These are phyloP conservation scores for Smittium culicis DNA, from an alignment of 371 early-diverging fungal genomes.

Conservation along the genomic window DNA sequence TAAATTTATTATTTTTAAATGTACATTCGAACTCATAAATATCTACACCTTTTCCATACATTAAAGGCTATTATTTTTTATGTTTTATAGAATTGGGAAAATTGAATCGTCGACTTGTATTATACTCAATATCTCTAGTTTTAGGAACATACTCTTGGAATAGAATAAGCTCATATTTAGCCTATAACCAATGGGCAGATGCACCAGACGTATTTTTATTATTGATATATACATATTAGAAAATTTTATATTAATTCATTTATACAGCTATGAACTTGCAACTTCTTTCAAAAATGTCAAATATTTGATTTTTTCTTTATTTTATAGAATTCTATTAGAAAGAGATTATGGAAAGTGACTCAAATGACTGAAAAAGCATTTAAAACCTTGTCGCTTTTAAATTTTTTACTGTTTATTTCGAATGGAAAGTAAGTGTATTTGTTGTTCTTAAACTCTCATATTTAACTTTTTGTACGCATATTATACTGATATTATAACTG, in stretches of 20 bases:
- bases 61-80: too few relatives aligned
- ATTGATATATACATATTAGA: too few relatives aligned
- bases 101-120: not conserved
- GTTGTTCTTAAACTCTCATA: too few relatives aligned
- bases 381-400: slow-evolving; percentile 48
- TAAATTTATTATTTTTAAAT: not conserved
- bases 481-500: too few relatives aligned
- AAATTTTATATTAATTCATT: not conserved
- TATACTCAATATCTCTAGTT: not conserved
- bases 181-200: not conserved
- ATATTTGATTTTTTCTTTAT: too few relatives aligned
- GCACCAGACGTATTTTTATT: not conserved
- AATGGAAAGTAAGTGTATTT: slow-evolving; percentile 49
- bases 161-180: not conserved
- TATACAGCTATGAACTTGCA: not conserved
- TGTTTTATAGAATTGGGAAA: not conserved
- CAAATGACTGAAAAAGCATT: slow-evolving; percentile 51
- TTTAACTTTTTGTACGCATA: too few relatives aligned
- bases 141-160: not conserved
- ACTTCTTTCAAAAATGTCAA: too few relatives aligned
- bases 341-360: slow-evolving; percentile 42
- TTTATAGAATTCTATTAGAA: not conserved
- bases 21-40: too few relatives aligned
- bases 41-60: too few relatives aligned
- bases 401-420: slow-evolving; percentile 68